Conservation (phyloP, 192 early-diverging fungal species). For the Coemansia sp. region DNA sequence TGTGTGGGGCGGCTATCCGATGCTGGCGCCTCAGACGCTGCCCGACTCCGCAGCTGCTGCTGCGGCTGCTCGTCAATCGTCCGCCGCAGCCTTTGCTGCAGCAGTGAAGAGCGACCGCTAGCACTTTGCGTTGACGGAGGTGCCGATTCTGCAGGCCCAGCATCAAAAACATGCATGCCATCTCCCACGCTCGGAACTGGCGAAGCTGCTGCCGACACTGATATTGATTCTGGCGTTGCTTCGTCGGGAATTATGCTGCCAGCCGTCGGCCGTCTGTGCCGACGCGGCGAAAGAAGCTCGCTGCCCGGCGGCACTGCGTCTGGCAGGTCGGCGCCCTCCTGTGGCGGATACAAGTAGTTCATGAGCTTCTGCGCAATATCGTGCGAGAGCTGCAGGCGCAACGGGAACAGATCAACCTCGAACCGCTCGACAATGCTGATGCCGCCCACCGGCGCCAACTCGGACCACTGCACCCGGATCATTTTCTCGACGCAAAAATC, state of each 20-base stretch:
- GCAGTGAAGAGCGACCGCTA: neutral
- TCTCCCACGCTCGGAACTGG: neutral
- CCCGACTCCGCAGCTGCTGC: neutral
- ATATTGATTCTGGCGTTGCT: neutral
- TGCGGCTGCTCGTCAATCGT: neutral
- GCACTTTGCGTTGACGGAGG: neutral
- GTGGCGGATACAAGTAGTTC: conserved; percentile 78
- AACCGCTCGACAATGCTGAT: conserved; percentile 89
- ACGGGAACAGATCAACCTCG: conserved; percentile 81
- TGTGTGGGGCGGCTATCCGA: neutral
- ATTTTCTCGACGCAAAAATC: conserved; percentile 85
- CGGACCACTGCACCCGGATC: conserved; percentile 76
- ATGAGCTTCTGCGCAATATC: conserved; percentile 79
- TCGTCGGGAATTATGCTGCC: conserved; percentile 7
- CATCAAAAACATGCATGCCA: neutral
- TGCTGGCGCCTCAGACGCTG: neutral
- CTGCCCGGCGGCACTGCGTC: neutral
- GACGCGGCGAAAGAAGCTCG: conserved; percentile 2
- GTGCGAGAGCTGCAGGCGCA: conserved; percentile 80
- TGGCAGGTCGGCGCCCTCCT: conserved; percentile 15
- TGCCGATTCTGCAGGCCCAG: neutral
- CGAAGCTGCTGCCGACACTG: neutral
- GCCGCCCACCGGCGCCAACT: conserved; percentile 85
- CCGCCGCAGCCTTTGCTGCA: neutral
- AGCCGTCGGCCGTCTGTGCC: conserved; percentile 8